A percentile compares a stretch with the other conserved stretches of the same genome.
These are phyloP conservation scores for Sphagnum tenellum DNA, from an alignment of 225 moss, liverwort and hornwort genomes.

Conservation along the genomic window DNA sequence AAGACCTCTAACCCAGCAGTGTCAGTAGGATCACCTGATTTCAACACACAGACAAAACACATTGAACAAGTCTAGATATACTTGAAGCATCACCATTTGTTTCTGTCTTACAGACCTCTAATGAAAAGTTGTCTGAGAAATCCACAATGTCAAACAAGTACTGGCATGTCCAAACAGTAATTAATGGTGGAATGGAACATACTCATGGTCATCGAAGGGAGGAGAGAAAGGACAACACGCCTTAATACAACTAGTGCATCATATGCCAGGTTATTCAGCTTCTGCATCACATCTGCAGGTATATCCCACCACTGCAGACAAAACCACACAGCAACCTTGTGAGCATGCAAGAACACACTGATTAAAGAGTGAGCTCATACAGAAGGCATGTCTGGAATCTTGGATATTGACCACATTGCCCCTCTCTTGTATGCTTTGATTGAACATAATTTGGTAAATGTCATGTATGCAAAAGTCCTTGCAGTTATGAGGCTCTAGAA, in stretches of 20 bases:
- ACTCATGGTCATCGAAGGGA: constrained; percentile 59
- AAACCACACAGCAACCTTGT: background rate
- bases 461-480: too few relatives aligned
- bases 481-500: too few relatives aligned
- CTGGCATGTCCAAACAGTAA: background rate
- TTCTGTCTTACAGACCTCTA: background rate
- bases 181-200: constrained; percentile 3
- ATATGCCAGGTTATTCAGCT: constrained; percentile 39
- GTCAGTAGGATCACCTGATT: constrained; percentile 41
- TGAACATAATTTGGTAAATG: too few relatives aligned
- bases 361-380: too few relatives aligned
- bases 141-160: background rate
- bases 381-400: too few relatives aligned
- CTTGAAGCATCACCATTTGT: background rate
- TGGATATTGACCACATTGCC: too few relatives aligned
- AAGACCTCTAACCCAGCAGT: constrained; percentile 44
- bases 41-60: background rate
- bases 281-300: constrained; percentile 45
- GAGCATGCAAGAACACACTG: too few relatives aligned
- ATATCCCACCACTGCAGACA: constrained; percentile 54
- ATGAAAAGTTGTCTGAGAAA: too few relatives aligned
- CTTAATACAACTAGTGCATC: constrained; percentile 42
- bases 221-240: constrained; percentile 44
- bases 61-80: background rate
- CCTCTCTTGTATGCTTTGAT: too few relatives aligned